Conservation (phyloP, 1,284 basidiomycete species). For the Macrocybe sp. region DNA sequence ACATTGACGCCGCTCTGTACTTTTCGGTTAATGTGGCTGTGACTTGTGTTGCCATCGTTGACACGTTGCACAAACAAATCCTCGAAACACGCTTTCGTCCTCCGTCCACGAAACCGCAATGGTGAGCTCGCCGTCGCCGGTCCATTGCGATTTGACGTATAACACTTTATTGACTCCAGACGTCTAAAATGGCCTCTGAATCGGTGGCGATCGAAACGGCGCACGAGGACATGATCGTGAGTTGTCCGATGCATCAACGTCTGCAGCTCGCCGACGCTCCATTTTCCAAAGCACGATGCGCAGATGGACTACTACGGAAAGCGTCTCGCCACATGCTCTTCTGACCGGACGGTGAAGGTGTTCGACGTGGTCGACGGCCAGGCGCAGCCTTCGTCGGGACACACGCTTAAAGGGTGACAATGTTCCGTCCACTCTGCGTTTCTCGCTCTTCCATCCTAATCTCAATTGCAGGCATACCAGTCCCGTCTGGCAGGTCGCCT, state of each 20-base stretch:
- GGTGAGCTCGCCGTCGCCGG: constrained; percentile 3
- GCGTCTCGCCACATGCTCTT: constrained; percentile 93
- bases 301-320: constrained; percentile 98
- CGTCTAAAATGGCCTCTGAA: constrained; percentile 54
- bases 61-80: no score
- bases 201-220: constrained; percentile 84
- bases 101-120: constrained; percentile 6
- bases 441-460: not conserved
- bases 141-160: not conserved
- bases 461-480: constrained; percentile 73
- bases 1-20: no score
- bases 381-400: constrained; percentile 58
- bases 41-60: no score
- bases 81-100: no score
- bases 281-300: constrained; percentile 77
- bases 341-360: constrained; percentile 92
- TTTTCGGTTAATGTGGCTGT: no score
- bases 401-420: constrained; percentile 82
- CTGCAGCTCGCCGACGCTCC: not conserved
- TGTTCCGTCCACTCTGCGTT: not conserved
- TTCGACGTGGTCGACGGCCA: constrained; percentile 94
- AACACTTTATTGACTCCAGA: constrained; percentile 24
- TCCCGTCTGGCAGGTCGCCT: constrained; percentile 98
- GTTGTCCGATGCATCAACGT: constrained; percentile 22
- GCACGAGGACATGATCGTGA: constrained; percentile 94